Percentiles rank a stretch among this genome's conserved stretches.
Conservation (phyloP, 495 filamentous ascomycete genomes). For the Trichoderma gamsii region DNA sequence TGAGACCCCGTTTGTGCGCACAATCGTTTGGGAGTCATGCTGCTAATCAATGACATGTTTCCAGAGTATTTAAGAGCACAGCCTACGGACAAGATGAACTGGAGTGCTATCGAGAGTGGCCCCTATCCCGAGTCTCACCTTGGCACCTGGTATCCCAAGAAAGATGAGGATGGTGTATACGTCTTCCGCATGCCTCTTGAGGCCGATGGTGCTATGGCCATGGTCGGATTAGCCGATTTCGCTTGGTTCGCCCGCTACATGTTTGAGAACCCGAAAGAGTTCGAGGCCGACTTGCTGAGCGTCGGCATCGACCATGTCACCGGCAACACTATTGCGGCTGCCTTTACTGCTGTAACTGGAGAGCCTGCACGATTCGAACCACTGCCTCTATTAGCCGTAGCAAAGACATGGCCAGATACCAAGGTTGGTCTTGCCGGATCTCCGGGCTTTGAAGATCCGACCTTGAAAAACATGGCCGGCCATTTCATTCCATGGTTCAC, state of each 20-base stretch:
- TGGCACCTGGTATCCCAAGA: conserved; percentile 20
- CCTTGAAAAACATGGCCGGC: conserved; percentile 37
- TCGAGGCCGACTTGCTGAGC: conserved; percentile 27
- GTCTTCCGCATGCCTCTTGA: conserved; percentile 26
- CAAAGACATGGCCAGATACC: conserved; percentile 21
- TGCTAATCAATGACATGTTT: conserved; percentile 19
- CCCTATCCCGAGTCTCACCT: conserved; percentile 24
- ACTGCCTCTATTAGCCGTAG: conserved; percentile 30
- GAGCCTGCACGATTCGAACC: conserved; percentile 29
- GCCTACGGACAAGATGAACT: conserved; percentile 26
- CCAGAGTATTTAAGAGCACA: conserved; percentile 28
- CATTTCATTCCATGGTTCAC: conserved; percentile 36
- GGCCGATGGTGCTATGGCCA: conserved; percentile 21
- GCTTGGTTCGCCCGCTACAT: conserved; percentile 26
- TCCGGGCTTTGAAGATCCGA: conserved; percentile 27
- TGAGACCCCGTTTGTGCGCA: background rate
- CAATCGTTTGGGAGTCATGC: background rate
- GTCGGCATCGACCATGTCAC: conserved; percentile 34
- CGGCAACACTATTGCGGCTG: conserved; percentile 31
- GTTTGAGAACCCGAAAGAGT: conserved; percentile 23
- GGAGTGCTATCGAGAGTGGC: conserved; percentile 31
- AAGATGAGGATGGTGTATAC: conserved; percentile 18
- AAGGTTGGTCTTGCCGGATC: conserved; percentile 27
- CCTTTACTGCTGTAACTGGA: conserved; percentile 36
- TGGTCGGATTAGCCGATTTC: conserved; percentile 28